Evolutionary conservation across 495 filamentous ascomycete genomes (phyloP), one percentile per base, ranked within the genome.

Genomic region (Amphirosellinia nigrospora): DNA sequence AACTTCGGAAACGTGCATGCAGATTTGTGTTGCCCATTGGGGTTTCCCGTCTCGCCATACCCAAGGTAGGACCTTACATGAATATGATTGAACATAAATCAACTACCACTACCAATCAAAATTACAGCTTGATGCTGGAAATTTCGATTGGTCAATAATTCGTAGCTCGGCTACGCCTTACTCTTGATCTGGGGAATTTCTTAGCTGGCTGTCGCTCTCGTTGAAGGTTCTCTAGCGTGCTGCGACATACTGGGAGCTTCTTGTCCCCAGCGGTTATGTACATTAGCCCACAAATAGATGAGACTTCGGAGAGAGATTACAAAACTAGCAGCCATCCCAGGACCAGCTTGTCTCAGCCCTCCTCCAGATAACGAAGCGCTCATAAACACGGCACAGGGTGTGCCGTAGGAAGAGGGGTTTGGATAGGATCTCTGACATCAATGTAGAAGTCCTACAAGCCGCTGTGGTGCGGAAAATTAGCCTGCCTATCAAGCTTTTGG

Each of bases 291-390:
- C 61, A 34, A 60, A 67, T 60, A 53, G 74, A 72, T 82, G 79
- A 75, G 76, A 75, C 43, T 69, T 68, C 64, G 38, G 60, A 73
- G 64, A 68, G 73, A 75, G 72, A 82, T 82, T 80, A 80, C 72
- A 77, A 72, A 83, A 82, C 82, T 78, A 82, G 55, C 62, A 61
- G 66, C 50, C 23, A 53, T 38, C 78, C 77, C 79, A 80, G 79
- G 79, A 78, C 46, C 32, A 38, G 39, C 60, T 52, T 38, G 67
- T 72, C 67, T 66, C 69, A 60, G 67, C 50, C 55, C 16, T 9
- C 9, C 63, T 28, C 50, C 26, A 43, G 32, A 19, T 48, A 36
- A 46, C 23, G 6, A 34, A 56, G 39, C 21, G n/a, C 23, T 45
- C 36, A 21, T 13, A 19, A 32, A 28, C 50, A 45, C 23, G 32